These are phyloP conservation scores for Pichia californica DNA, from an alignment of 805 yeast species.

Conservation along the genomic window DNA sequence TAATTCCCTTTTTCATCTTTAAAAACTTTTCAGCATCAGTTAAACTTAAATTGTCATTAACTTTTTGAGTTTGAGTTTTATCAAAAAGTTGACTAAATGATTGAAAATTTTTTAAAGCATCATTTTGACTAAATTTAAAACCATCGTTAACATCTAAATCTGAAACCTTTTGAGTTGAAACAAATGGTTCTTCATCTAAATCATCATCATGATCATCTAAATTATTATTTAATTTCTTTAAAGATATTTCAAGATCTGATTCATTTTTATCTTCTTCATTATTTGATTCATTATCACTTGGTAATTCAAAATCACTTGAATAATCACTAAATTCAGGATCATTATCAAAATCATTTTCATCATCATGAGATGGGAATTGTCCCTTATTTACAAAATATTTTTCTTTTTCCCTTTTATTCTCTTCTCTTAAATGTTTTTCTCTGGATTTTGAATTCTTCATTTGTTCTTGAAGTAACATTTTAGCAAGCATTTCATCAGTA, in stretches of 20 bases:
- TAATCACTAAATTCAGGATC: constrained; percentile 28
- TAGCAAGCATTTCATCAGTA: constrained; percentile 11
- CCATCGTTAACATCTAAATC: constrained; percentile 19
- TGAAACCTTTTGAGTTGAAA: too few species aligned
- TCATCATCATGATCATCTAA: constrained; percentile 23
- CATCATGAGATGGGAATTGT: constrained; percentile 15
- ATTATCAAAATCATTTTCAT: too few species aligned
- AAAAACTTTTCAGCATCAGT: constrained; percentile 14
- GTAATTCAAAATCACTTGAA: constrained; percentile 22
- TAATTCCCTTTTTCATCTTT: constrained; percentile 13
- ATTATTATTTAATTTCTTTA: constrained; percentile 18
- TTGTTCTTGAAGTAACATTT: constrained; percentile 13
- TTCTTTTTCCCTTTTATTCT: constrained; percentile 10
- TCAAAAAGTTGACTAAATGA: constrained; percentile 24
- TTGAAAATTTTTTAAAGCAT: constrained; percentile 15
- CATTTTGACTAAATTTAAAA: constrained; percentile 13
- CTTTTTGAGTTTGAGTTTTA: constrained; percentile 17
- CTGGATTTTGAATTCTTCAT: constrained; percentile 8
- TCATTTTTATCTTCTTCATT: neutral
- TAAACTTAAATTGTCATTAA: neutral
- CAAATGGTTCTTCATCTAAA: constrained; percentile 17
- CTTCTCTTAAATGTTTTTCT: constrained; percentile 12
- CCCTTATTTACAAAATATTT: constrained; percentile 14
- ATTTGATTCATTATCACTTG: constrained; percentile 13
- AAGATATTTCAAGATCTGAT: constrained; percentile 12